Conservation (phyloP, 768 basidiomycete species). For the Xerocomellus amylosporus region DNA sequence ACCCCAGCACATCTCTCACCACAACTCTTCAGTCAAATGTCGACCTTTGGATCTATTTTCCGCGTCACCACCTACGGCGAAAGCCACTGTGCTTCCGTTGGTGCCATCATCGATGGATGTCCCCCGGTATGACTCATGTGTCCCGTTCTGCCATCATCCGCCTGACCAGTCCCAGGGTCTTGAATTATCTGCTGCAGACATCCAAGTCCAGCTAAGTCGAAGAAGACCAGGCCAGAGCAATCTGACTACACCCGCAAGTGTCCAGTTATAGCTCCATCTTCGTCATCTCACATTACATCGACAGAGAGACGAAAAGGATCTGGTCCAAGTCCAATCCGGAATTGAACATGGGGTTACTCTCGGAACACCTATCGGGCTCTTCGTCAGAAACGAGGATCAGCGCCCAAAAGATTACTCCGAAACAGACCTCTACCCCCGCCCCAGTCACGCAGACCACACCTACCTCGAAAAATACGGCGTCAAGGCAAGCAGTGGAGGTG, state of each 20-base stretch:
- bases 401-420: conserved; percentile 98
- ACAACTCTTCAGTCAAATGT: conserved; percentile 54
- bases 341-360: conserved; percentile 92
- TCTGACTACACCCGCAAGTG: conserved; percentile 88
- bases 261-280: not conserved
- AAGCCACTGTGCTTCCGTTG: conserved; percentile 95
- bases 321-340: conserved; percentile 91
- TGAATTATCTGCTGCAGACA: conserved; percentile 71
- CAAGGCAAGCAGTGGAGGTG: conserved; percentile 96
- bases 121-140: conserved; percentile 68
- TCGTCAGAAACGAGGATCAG: conserved; percentile 98
- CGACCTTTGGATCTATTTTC: conserved; percentile 88
- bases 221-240: conserved; percentile 94
- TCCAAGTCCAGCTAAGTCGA: conserved; percentile 88
- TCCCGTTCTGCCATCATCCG: conserved; percentile 7
- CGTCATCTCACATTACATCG: conserved; percentile 1
- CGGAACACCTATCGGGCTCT: conserved; percentile 95
- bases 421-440: conserved; percentile 95
- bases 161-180: conserved; percentile 61
- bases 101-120: conserved; percentile 96
- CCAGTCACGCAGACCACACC: conserved; percentile 96
- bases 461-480: conserved; percentile 97
- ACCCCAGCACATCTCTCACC: conserved; percentile 14
- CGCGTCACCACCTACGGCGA: conserved; percentile 98
- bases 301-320: conserved; percentile 93